phyloP scores from a whole-genome alignment of 2,329 filamentous ascomycete genomes.

The Ceratocystis cubensis region DNA sequence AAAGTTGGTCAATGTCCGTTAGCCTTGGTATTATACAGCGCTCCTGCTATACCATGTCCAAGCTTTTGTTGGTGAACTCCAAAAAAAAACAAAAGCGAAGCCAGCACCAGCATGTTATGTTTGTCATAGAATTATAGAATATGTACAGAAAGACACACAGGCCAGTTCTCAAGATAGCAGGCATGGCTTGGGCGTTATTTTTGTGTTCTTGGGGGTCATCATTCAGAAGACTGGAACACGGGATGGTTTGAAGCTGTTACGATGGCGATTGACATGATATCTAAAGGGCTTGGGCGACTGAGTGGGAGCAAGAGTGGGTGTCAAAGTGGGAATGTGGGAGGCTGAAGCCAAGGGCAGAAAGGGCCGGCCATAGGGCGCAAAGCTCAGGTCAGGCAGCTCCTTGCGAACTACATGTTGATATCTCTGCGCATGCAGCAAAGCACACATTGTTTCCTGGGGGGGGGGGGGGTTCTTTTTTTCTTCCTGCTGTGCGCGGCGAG shows the following conservation, averaged over 20 bases:
- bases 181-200: not conserved
- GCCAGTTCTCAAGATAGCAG: conserved; percentile 4
- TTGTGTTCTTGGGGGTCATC: not conserved
- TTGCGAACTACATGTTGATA: not conserved
- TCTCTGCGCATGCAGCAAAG: not conserved
- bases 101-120: not conserved
- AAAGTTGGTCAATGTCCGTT: not conserved
- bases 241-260: conserved; percentile 5
- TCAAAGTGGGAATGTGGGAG: not conserved
- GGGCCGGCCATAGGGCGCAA: not conserved
- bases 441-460: no score
- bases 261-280: conserved; percentile 8
- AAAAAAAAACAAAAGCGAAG: not conserved
- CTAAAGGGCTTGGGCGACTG: not conserved
- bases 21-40: not conserved
- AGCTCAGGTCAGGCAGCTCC: not conserved
- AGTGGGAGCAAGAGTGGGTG: not conserved
- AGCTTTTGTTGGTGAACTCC: conserved; percentile 3
- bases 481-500: no score
- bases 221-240: not conserved
- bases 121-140: conserved; percentile 9
- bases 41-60: not conserved
- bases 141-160: not conserved
- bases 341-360: not conserved
- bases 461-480: no score